Evolutionary conservation across 805 yeast genomes (phyloP), one percentile per base, ranked within the genome.

Genomic region (Sugiyamaella mastotermitis): DNA sequence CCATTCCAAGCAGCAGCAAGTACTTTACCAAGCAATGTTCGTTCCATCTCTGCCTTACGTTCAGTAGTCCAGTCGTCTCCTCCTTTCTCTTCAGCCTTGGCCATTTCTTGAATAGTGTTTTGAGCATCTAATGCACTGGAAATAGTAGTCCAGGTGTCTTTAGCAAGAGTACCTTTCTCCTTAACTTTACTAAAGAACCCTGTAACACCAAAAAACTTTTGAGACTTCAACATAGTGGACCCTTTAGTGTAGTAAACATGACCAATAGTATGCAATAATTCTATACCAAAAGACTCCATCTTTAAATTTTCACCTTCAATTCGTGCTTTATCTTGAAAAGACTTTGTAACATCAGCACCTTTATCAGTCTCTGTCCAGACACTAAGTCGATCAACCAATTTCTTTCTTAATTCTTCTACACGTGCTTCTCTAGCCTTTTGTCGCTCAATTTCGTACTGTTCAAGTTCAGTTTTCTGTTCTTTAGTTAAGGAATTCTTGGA

Each of bases 1-100:
- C 94, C 84, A 16, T 84, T 83, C 99, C 99, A 92, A 14, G 95
- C 94, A 1, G 95, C 87, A 5, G 92, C 90, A 35, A 92, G 69
- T 16, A 92, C 74, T 58, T 90, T 92, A 17, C 98, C 97, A 38
- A 86, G 78, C 46, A 90, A 72, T 40, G 75, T 65, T 35, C 86
- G 73, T 54, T 90, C 96, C 63, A 83, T 74, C 55, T 86, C 92
- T 1, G 79, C 86, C 45, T 76, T 73, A 51, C 74, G 72, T 38
- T 73, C 81, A 5, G 76, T 74, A 31, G 75, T 74, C 64, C 69
- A 58, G 31, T 65, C 64, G 38, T 65, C 70, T 17, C 72, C 75
- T 1, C 67, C 76, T 20, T 69, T 72, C 42, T 79, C 84, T 55
- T 83, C 87, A 47, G 83, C 79, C 48, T 74, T 76, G 17, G 76